These are phyloP conservation scores for Hypoxylon sp. DNA, from an alignment of 2,329 filamentous ascomycete genomes.

Conservation along the genomic window DNA sequence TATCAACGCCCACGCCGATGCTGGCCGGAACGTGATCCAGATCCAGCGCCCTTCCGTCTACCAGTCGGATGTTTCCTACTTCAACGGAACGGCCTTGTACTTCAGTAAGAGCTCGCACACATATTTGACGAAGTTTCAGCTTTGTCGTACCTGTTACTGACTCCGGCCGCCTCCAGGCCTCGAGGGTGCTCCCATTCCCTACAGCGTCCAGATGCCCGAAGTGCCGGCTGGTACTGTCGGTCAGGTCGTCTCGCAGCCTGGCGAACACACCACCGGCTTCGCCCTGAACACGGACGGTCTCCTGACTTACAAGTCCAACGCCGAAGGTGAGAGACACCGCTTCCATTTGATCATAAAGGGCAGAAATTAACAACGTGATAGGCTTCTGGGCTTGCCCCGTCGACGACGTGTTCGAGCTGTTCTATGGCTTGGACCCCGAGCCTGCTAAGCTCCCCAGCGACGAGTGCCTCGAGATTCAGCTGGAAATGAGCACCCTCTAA, in stretches of 20 bases:
- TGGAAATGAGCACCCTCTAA: constrained; percentile 2
- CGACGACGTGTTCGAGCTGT: constrained; percentile 32
- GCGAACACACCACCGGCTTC: constrained; percentile 29
- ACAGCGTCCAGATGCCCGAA: constrained; percentile 23
- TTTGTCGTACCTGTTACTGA: too few species aligned
- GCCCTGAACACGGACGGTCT: constrained; percentile 15
- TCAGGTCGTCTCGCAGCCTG: constrained; percentile 23
- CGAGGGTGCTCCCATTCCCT: constrained; percentile 7
- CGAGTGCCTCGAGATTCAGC: constrained; percentile 12
- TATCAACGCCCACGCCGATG: constrained; percentile 32
- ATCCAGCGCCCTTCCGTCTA: constrained; percentile 37
- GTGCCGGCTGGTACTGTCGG: constrained; percentile 25
- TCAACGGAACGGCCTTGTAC: constrained; percentile 23
- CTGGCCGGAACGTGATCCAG: constrained; percentile 32
- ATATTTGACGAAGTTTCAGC: background rate
- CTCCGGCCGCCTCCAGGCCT: constrained; percentile 6
- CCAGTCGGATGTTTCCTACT: constrained; percentile 29
- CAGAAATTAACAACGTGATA: constrained; percentile 9
- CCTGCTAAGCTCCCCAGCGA: constrained; percentile 21
- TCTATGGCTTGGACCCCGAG: constrained; percentile 28
- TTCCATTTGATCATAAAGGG: background rate
- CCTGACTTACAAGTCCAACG: constrained; percentile 27
- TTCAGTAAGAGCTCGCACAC: constrained; percentile 24
- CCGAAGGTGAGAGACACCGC: constrained; percentile 9
- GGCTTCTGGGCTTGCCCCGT: constrained; percentile 39